These are phyloP conservation scores for Rhynchosporium graminicola DNA, from an alignment of 2,329 filamentous ascomycete species.

Conservation along the genomic window DNA sequence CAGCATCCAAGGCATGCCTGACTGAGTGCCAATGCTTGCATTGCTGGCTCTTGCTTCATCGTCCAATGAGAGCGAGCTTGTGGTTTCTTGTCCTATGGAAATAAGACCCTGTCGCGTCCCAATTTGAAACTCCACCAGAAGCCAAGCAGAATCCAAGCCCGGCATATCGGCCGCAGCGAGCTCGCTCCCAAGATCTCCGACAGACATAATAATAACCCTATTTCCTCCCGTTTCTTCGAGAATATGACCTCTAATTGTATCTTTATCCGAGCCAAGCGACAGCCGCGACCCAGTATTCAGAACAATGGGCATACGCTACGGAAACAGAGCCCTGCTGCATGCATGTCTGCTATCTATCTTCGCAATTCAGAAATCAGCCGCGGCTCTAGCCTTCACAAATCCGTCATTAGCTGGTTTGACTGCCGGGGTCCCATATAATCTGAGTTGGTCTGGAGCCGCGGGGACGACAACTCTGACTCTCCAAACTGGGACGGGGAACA, in stretches of 20 bases:
- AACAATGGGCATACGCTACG: conserved; percentile 2
- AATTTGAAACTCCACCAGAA: conserved; percentile 10
- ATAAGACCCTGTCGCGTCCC: background rate
- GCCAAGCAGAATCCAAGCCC: conserved; percentile 14
- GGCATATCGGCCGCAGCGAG: conserved; percentile 12
- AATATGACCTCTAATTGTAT: background rate
- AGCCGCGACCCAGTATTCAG: background rate
- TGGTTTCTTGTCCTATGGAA: conserved; percentile 6
- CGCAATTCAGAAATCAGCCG: conserved; percentile 7
- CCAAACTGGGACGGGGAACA: conserved; percentile 12
- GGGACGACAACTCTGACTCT: conserved; percentile 18
- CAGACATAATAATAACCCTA: conserved; percentile 9
- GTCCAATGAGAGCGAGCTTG: background rate
- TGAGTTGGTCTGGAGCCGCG: conserved; percentile 20
- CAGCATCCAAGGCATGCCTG: conserved; percentile 8
- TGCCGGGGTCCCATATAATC: conserved; percentile 17
- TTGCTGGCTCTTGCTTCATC: conserved; percentile 1
- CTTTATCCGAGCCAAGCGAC: background rate
- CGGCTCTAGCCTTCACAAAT: conserved; percentile 15
- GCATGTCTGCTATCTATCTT: background rate
- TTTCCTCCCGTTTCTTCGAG: background rate
- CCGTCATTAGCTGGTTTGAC: conserved; percentile 14
- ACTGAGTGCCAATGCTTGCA: conserved; percentile 16
- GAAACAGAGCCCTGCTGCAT: conserved; percentile 6
- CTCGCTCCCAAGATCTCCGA: conserved; percentile 2